A percentile compares a stretch with the other conserved stretches of the same genome.
Evolutionary conservation across 495 filamentous ascomycete genomes (phyloP).

Genomic region (Apodospora peruviana): DNA sequence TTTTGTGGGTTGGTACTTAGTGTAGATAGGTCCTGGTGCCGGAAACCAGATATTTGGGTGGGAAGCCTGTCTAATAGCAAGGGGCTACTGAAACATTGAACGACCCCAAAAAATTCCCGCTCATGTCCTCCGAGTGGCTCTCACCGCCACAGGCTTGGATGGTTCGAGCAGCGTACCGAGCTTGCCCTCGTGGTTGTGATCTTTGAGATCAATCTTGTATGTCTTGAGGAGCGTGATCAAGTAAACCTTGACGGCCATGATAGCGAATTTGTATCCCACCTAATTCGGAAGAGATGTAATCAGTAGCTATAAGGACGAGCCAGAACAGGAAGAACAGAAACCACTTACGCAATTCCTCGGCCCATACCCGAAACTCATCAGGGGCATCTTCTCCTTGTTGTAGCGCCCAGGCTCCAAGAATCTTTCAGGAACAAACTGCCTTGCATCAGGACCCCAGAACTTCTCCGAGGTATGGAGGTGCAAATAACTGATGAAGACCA

Average conservation of each 20-base stretch:
- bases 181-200: neutral
- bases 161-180: neutral
- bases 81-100: no score
- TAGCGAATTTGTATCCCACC: neutral
- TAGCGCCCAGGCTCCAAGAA: neutral
- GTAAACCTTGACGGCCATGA: neutral
- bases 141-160: neutral
- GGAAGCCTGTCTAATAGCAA: no score
- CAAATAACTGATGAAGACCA: neutral
- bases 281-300: no score
- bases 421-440: neutral
- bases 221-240: neutral
- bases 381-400: neutral
- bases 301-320: neutral
- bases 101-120: no score
- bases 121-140: no score
- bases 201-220: neutral
- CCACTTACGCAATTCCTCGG: neutral
- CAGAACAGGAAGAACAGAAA: neutral
- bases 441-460: neutral
- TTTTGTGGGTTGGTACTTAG: no score
- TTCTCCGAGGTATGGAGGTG: neutral
- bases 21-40: no score
- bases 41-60: no score
- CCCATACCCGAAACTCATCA: neutral